Base-by-base conservation (phyloP, 768 basidiomycete species). In the Glaciozyma antarctica region DNA sequence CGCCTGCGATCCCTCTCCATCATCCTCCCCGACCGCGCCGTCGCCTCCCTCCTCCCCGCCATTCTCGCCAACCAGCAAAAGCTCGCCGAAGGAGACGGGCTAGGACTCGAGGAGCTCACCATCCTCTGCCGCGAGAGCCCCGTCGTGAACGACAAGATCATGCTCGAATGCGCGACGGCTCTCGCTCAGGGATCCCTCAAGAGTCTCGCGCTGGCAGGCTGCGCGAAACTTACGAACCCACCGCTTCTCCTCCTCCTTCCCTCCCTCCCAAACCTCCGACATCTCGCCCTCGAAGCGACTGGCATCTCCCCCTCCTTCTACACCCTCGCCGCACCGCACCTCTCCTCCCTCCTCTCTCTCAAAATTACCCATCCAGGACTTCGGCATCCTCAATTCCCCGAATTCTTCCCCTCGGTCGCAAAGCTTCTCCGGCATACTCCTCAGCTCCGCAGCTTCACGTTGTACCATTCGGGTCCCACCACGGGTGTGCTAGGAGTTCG, bases 301-400 rank as follows among this genome's bases (percentile, higher is more conserved):
- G 28, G 54, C 26, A 44, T 68, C 59, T 49, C 63, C 9, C 61
- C 69, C 0, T 28, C 32, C 5, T 70, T 67, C 63, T 70, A 57
- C 51, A 13, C 34, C 44, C 43, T 30, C 41, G 58, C 51, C 24
- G 65, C 65, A 0, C 61, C 65, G 0, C 43, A 52, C 5, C 69
- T 70, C 52, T 2, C 58, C 5, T 21, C 15, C 1, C 65, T 70
- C 17, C 19, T 43, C 15, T 67, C 65, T 1, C 57, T 70, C 54
- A 66, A 67, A 45, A 43, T 70, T 34, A 70, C 69, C 2, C 69
- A 70, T 38, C 69, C 69, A 0, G 69, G 69, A 0, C 69, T 65
- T 9, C 57, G 49, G 0, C 69, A 70, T n/a, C 58, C 63, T 0
- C 16, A 57, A 5, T 57, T 64, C 2, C 12, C 65, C 10, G 15